These are phyloP conservation scores for Plenodomus biglobosus DNA, from an alignment of 2,329 filamentous ascomycete species.

Conservation along the genomic window DNA sequence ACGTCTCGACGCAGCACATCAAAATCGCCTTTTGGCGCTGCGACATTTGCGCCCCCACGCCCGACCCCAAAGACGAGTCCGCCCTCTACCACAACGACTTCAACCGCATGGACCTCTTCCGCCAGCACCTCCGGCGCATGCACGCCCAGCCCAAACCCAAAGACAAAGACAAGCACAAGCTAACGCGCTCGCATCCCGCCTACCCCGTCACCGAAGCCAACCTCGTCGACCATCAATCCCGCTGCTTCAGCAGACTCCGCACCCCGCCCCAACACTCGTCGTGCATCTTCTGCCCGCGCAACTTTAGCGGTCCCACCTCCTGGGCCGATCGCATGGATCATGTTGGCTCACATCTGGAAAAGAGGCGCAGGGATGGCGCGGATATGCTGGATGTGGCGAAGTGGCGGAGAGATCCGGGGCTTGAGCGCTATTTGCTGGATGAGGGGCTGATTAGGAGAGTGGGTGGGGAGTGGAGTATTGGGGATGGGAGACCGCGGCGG, in stretches of 20 bases:
- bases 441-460: constrained; percentile 43
- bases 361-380: constrained; percentile 39
- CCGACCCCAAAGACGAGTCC: constrained; percentile 33
- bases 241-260: constrained; percentile 64
- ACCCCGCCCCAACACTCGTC: constrained; percentile 60
- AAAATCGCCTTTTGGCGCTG: constrained; percentile 75
- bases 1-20: constrained; percentile 79
- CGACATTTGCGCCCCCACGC: constrained; percentile 57
- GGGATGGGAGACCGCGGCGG: constrained; percentile 32
- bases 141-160: constrained; percentile 62
- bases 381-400: constrained; percentile 17
- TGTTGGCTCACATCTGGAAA: constrained; percentile 77
- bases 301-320: constrained; percentile 63
- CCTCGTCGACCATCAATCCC: constrained; percentile 58
- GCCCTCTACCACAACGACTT: constrained; percentile 62
- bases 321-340: constrained; percentile 91
- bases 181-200: constrained; percentile 45
- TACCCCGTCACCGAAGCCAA: constrained; percentile 51
- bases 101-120: constrained; percentile 90
- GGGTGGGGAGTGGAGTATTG: constrained; percentile 36
- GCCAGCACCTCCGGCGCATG: constrained; percentile 85
- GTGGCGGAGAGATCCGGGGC: constrained; percentile 32
- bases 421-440: constrained; percentile 45
- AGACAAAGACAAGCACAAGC: too few relatives aligned
- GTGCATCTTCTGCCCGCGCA: constrained; percentile 66